A percentile compares a stretch with the other conserved stretches of the same genome.
These are phyloP conservation scores for Sporobolomyces roseus DNA, from an alignment of 768 basidiomycete genomes.

Conservation along the genomic window DNA sequence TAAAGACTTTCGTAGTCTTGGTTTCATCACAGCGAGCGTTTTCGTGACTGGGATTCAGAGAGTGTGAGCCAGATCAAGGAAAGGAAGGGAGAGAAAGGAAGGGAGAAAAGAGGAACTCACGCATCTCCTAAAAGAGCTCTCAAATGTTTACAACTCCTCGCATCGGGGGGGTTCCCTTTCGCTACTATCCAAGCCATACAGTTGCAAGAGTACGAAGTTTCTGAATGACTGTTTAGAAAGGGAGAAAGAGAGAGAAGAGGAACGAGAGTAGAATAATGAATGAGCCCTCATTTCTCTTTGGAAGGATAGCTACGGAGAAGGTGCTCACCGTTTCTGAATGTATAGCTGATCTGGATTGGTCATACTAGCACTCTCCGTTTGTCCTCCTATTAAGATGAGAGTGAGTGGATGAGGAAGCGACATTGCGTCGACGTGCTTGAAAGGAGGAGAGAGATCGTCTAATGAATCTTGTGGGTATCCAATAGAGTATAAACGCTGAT, in stretches of 20 bases:
- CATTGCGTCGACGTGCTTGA: background rate
- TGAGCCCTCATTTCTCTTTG: no score
- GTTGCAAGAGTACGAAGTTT: slow-evolving; percentile 18
- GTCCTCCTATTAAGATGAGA: background rate
- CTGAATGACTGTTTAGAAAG: background rate
- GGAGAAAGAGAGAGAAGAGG: no score
- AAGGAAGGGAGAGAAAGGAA: background rate
- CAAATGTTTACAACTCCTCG: slow-evolving; percentile 37
- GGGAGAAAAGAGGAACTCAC: no score
- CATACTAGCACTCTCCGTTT: background rate
- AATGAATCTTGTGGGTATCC: background rate
- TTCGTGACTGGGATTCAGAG: background rate
- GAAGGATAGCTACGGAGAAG: background rate
- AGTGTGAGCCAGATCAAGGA: background rate
- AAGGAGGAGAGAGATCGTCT: slow-evolving; percentile 10
- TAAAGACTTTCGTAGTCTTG: slow-evolving; percentile 9
- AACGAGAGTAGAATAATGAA: background rate
- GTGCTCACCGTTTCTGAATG: background rate
- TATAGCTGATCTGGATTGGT: slow-evolving; percentile 1
- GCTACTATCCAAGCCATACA: slow-evolving; percentile 23
- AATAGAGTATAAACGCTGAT: slow-evolving; percentile 5
- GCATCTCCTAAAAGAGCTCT: slow-evolving; percentile 31
- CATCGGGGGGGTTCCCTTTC: slow-evolving; percentile 5
- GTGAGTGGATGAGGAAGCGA: background rate
- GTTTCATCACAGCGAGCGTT: slow-evolving; percentile 15